Evolutionary conservation across 2,329 filamentous ascomycete species (phyloP).

Genomic region (Juglanconis juglandina): DNA sequence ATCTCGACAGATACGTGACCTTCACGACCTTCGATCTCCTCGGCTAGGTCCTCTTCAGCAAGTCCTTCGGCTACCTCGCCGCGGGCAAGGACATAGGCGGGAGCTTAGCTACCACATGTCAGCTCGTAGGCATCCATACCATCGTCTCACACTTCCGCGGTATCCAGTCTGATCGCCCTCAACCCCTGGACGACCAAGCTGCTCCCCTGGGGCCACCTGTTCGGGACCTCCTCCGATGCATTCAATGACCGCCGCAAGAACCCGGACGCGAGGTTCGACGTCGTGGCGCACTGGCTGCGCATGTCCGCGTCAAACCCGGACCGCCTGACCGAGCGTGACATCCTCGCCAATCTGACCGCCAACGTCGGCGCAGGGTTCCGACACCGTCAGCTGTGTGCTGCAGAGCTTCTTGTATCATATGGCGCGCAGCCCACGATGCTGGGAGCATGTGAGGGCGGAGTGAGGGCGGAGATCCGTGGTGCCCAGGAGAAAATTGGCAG

Average conservation of each 20-base stretch:
- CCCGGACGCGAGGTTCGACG: conserved; percentile 24
- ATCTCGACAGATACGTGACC: conserved; percentile 23
- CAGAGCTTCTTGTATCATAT: conserved; percentile 26
- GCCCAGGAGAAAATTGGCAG: conserved; percentile 13
- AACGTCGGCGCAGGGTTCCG: conserved; percentile 22
- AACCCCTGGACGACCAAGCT: conserved; percentile 28
- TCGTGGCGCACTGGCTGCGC: conserved; percentile 26
- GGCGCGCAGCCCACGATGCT: conserved; percentile 20
- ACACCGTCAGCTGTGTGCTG: conserved; percentile 23
- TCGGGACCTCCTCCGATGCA: conserved; percentile 23
- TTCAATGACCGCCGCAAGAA: conserved; percentile 23
- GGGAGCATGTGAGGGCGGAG: conserved; percentile 8
- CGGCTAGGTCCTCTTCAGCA: conserved; percentile 30
- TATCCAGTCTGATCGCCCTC: conserved; percentile 25
- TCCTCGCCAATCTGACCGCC: conserved; percentile 19
- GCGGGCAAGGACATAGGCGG: conserved; percentile 29
- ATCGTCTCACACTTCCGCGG: conserved; percentile 25
- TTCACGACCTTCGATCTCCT: conserved; percentile 30
- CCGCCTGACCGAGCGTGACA: conserved; percentile 21
- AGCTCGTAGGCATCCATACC: conserved; percentile 20
- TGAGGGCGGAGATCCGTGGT: conserved; percentile 22
- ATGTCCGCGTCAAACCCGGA: conserved; percentile 18
- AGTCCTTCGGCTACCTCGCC: conserved; percentile 29
- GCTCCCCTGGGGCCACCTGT: conserved; percentile 28
- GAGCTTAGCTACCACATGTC: conserved; percentile 25